Conservation (phyloP, 176 grass and related monocot genomes). For the Carex littledalei region DNA sequence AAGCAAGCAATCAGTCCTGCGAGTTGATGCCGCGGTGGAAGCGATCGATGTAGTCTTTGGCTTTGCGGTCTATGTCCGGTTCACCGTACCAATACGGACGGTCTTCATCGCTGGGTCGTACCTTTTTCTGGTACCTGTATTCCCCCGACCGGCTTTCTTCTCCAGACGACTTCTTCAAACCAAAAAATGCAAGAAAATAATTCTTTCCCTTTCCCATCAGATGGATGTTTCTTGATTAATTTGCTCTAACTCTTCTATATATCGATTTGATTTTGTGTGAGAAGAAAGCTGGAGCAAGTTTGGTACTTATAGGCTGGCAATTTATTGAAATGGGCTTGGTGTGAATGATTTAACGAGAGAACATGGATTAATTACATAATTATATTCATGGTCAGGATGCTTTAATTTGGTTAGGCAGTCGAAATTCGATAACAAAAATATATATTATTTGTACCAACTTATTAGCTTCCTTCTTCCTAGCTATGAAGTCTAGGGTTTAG, state of each 20-base stretch:
- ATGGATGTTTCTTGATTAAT: neutral
- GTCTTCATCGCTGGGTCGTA: conserved; percentile 16
- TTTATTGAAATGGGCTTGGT: neutral
- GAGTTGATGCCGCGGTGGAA: conserved; percentile 6
- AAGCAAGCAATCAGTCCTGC: neutral
- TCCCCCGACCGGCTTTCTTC: neutral
- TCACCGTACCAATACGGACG: conserved; percentile 1
- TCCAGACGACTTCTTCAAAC: neutral
- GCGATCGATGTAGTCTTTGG: conserved; percentile 14
- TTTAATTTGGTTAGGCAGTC: conserved; percentile 15
- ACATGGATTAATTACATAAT: neutral
- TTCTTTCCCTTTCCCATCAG: conserved; percentile 3
- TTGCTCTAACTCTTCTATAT: neutral
- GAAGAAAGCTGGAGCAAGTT: neutral
- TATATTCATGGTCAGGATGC: conserved; percentile 4
- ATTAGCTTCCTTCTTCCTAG: neutral
- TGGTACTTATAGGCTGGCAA: neutral
- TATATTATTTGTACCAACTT: neutral
- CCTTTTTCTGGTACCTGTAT: neutral
- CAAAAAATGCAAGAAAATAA: conserved; percentile 7
- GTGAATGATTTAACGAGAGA: neutral
- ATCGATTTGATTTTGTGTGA: neutral
- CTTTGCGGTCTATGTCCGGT: conserved; percentile 22
- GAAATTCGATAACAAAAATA: neutral
- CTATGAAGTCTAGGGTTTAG: neutral